Evolutionary conservation across 148 eudicot species (phyloP).

Genomic region (Rhododendron simsii): DNA sequence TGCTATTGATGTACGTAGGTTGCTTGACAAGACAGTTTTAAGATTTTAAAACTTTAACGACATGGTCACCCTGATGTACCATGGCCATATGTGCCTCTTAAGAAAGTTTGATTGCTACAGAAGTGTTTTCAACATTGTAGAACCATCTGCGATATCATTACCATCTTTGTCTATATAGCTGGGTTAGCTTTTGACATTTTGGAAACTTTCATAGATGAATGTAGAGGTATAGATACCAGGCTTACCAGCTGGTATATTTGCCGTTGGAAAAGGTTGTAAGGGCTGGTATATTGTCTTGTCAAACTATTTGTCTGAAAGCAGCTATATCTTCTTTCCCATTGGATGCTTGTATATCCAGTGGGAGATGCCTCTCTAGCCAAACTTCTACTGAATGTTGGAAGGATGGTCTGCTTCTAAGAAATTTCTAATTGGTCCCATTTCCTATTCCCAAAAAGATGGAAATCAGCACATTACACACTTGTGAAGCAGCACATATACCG

Average conservation of each 20-base stretch:
- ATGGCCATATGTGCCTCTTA: neutral
- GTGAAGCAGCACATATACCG: neutral
- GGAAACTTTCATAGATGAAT: neutral
- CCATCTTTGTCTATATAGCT: neutral
- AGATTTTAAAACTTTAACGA: neutral
- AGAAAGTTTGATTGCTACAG: neutral
- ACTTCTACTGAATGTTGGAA: neutral
- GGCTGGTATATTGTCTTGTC: neutral
- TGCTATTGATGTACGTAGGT: neutral
- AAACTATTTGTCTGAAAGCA: neutral
- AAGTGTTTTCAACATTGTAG: neutral
- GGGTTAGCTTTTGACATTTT: neutral
- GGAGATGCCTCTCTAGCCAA: neutral
- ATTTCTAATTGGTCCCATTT: neutral
- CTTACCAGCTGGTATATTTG: neutral
- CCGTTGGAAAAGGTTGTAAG: neutral
- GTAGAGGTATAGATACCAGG: neutral
- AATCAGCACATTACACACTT: neutral
- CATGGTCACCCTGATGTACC: neutral
- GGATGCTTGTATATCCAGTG: neutral
- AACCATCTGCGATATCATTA: neutral
- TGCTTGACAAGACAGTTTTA: neutral
- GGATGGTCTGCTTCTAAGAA: neutral
- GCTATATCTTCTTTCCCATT: neutral
- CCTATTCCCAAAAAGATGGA: neutral